Percentiles rank a stretch among this genome's conserved stretches.
These are phyloP conservation scores for Aspergillus steynii DNA, from an alignment of 495 filamentous ascomycete genomes.

Conservation along the genomic window DNA sequence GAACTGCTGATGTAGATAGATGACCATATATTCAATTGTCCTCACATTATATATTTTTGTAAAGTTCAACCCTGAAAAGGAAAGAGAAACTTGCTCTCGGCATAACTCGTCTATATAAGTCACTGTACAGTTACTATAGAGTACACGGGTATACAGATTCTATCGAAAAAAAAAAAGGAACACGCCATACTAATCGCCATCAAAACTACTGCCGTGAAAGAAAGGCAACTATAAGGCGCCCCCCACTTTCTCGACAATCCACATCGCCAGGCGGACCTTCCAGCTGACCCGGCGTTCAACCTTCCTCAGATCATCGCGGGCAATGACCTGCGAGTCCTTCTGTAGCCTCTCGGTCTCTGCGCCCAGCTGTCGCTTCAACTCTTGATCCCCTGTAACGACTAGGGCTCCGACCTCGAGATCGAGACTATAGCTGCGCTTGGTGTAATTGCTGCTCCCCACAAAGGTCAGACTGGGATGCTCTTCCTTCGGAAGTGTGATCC, in stretches of 20 bases:
- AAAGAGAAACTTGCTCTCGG: not conserved
- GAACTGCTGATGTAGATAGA: not conserved
- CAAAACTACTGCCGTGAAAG: slow-evolving; percentile 9
- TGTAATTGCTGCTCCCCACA: slow-evolving; percentile 94
- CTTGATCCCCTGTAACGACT: slow-evolving; percentile 77
- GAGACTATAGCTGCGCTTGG: slow-evolving; percentile 84
- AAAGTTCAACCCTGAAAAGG: not conserved
- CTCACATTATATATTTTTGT: not conserved
- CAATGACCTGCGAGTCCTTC: slow-evolving; percentile 64
- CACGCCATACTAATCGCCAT: not conserved
- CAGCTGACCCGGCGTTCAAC: slow-evolving; percentile 81
- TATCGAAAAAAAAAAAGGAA: not conserved
- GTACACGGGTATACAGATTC: slow-evolving; percentile 10
- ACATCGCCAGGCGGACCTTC: slow-evolving; percentile 86
- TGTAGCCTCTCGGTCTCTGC: slow-evolving; percentile 79
- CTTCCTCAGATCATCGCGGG: slow-evolving; percentile 71
- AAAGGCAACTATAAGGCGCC: slow-evolving; percentile 57
- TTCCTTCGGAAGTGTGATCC: slow-evolving; percentile 71
- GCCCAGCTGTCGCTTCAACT: slow-evolving; percentile 68
- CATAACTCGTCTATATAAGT: not conserved
- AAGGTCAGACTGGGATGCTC: slow-evolving; percentile 71
- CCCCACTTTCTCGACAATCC: slow-evolving; percentile 75
- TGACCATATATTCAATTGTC: not conserved
- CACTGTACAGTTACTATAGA: not conserved
- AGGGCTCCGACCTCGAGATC: slow-evolving; percentile 86